Evolutionary conservation across 192 early-diverging fungal genomes (phyloP).

Genomic region (Backusella australiensis): DNA sequence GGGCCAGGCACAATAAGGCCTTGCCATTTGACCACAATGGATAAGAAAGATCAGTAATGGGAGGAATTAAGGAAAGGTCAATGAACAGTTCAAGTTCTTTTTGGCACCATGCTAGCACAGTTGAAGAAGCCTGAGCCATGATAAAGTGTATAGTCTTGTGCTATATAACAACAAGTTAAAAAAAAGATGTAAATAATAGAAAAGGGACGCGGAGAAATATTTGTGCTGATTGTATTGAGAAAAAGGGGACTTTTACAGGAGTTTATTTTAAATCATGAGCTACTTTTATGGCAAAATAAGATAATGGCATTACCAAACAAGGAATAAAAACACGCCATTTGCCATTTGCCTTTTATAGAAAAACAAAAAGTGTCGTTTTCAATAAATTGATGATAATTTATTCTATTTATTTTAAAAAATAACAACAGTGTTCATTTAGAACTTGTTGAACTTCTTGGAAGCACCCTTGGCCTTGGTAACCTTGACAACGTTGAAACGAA

Average conservation of each 20-base stretch:
- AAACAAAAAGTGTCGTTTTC: background rate
- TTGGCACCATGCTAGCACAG: conserved; percentile 22
- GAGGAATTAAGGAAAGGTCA: conserved; percentile 17
- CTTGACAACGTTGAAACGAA: conserved; percentile 99
- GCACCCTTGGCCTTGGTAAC: conserved; percentile 83
- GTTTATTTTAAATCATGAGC: conserved; percentile 1
- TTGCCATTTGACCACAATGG: background rate
- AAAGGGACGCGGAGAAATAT: conserved; percentile 7
- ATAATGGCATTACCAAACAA: background rate
- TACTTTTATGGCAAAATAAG: background rate
- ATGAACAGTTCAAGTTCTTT: conserved; percentile 5
- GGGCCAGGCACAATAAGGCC: conserved; percentile 9
- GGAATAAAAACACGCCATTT: conserved; percentile 5
- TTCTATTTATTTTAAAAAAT: background rate
- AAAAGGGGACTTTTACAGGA: background rate
- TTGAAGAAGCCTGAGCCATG: background rate
- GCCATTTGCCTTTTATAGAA: background rate
- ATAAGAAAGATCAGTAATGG: conserved; percentile 10
- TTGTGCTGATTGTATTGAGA: background rate
- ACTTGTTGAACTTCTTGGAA: conserved; percentile 89
- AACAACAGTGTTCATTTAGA: conserved; percentile 55
- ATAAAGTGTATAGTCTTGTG: background rate
- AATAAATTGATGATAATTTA: background rate
- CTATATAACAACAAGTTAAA: background rate
- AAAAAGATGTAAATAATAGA: background rate